These are phyloP conservation scores for Thelephora terrestris DNA, from an alignment of 1,284 basidiomycete species.

Conservation along the genomic window DNA sequence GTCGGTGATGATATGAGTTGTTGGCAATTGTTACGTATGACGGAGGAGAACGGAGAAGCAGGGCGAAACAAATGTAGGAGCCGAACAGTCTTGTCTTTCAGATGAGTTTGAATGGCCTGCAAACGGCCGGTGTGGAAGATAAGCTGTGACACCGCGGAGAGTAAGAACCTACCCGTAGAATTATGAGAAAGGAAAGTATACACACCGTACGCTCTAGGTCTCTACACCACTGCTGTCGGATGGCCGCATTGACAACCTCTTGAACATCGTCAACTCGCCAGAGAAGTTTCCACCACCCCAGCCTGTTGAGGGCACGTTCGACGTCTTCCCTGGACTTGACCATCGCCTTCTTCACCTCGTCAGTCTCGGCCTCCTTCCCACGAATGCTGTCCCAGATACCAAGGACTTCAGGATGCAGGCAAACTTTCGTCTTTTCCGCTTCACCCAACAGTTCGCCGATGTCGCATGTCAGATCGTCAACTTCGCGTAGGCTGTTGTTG, in stretches of 20 bases:
- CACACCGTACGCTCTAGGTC: slow-evolving; percentile 58
- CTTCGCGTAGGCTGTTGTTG: slow-evolving; percentile 18
- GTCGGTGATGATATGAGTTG: slow-evolving; percentile 42
- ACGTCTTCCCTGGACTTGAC: slow-evolving; percentile 39
- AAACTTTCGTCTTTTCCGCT: slow-evolving; percentile 25
- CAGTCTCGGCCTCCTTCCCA: slow-evolving; percentile 17
- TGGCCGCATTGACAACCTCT: slow-evolving; percentile 39
- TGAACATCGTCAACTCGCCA: slow-evolving; percentile 67
- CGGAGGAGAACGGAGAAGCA: slow-evolving; percentile 35
- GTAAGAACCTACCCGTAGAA: background rate
- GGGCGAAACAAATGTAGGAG: slow-evolving; percentile 29
- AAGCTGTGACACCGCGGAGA: slow-evolving; percentile 34
- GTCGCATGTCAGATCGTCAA: slow-evolving; percentile 18
- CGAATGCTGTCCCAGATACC: slow-evolving; percentile 13
- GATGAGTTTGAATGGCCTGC: slow-evolving; percentile 38
- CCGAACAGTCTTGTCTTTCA: slow-evolving; percentile 34
- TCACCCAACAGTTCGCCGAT: slow-evolving; percentile 24
- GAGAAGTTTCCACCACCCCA: slow-evolving; percentile 62
- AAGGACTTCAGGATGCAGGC: slow-evolving; percentile 27
- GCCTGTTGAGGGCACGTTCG: slow-evolving; percentile 36
- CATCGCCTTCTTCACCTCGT: slow-evolving; percentile 43
- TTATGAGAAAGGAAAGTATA: slow-evolving; percentile 4
- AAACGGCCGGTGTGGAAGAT: slow-evolving; percentile 62
- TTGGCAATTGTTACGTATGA: slow-evolving; percentile 59
- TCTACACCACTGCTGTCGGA: slow-evolving; percentile 51